Conservation (phyloP, 306 rosid species). For the Malus orientalis region DNA sequence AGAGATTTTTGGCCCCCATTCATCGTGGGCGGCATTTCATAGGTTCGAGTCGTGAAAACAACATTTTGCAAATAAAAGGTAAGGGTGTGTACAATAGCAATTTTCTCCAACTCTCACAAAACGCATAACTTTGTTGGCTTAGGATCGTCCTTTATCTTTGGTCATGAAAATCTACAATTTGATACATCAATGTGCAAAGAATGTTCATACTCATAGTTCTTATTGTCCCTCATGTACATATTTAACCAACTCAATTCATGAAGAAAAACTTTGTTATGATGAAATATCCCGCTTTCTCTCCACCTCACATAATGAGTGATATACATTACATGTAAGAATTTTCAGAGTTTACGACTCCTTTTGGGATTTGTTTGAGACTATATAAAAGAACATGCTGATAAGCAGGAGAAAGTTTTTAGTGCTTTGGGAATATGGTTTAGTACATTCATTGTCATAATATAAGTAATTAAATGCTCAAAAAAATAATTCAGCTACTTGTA, state of each 20-base stretch:
- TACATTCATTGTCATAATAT: too few species aligned
- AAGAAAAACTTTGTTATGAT: too few species aligned
- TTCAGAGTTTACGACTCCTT: not conserved
- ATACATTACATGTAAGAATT: not conserved
- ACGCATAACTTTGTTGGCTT: fast-evolving
- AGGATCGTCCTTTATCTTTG: not conserved
- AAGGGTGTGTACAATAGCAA: too few species aligned
- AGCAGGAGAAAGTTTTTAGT: too few species aligned
- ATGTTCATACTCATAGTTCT: not conserved
- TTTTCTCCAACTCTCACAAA: too few species aligned
- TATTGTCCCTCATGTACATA: not conserved
- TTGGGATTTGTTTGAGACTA: not conserved
- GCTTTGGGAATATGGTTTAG: fast-evolving
- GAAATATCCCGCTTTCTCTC: not conserved
- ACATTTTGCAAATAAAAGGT: too few species aligned
- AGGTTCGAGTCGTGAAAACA: fast-evolving
- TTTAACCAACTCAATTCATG: too few species aligned
- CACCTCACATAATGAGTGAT: not conserved
- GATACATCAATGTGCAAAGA: not conserved
- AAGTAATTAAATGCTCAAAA: too few species aligned
- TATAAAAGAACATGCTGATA: not conserved
- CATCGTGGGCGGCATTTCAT: too few species aligned
- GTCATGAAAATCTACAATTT: not conserved
- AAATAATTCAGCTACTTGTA: too few species aligned
- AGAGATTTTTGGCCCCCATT: too few species aligned